phyloP scores from a whole-genome alignment of 176 grass and related monocot species.

The Carex pumila region DNA sequence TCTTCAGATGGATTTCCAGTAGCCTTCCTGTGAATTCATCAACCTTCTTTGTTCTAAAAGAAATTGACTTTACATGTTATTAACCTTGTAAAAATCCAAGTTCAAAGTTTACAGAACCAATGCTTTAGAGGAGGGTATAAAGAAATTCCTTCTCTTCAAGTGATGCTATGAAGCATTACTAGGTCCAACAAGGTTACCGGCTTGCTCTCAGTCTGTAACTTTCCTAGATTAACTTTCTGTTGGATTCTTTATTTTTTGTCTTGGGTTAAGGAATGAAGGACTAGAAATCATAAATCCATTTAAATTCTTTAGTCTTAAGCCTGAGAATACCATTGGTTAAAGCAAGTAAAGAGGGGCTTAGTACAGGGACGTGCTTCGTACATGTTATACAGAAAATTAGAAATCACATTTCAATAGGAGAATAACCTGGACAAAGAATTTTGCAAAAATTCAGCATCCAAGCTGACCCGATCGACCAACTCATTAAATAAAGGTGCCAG shows the following conservation, averaged over 20 bases:
- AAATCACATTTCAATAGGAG: neutral
- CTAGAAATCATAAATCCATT: neutral
- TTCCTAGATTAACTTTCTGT: neutral
- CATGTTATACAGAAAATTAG: neutral
- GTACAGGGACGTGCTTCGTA: neutral
- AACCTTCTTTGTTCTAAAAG: constrained; percentile 73
- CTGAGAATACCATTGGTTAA: neutral
- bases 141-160: neutral
- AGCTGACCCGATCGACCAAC: constrained; percentile 84
- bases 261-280: neutral
- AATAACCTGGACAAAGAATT: constrained; percentile 65
- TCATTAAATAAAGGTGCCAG: constrained; percentile 83
- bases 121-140: neutral
- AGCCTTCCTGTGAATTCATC: constrained; percentile 81
- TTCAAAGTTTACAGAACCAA: neutral
- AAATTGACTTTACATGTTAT: neutral
- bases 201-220: neutral
- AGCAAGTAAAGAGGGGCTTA: neutral
- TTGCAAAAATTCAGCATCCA: constrained; percentile 80
- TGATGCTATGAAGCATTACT: neutral
- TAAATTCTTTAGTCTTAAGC: neutral
- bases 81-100: neutral
- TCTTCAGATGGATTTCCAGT: constrained; percentile 77
- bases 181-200: neutral
- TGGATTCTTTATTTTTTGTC: neutral